phyloP scores from a whole-genome alignment of 1,139 yeast genomes.

The Nakaseomyces bracarensis region DNA sequence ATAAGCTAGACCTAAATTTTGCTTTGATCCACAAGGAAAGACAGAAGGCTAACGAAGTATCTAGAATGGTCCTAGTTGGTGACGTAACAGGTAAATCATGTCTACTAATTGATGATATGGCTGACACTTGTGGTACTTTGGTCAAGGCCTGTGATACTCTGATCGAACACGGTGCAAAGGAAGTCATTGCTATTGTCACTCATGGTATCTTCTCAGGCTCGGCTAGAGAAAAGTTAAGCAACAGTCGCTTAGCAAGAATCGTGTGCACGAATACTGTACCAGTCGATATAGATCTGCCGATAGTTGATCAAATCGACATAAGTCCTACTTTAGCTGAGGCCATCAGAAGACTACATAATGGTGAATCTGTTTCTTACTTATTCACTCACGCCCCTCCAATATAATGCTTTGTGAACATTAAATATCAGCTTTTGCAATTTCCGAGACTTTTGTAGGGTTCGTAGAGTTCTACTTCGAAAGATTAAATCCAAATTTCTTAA shows the following conservation, averaged over 20 bases:
- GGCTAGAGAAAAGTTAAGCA: constrained; percentile 55
- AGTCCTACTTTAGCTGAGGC: constrained; percentile 73
- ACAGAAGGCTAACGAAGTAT: constrained; percentile 70
- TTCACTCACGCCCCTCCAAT: constrained; percentile 42
- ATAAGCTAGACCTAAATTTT: constrained; percentile 64
- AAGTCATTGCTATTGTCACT: constrained; percentile 69
- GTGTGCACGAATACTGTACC: constrained; percentile 77
- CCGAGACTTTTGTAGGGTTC: too few species aligned
- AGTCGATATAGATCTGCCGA: constrained; percentile 50
- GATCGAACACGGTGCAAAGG: constrained; percentile 59
- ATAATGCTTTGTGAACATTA: not conserved
- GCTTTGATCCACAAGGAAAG: constrained; percentile 78
- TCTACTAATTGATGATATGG: constrained; percentile 73
- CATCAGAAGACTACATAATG: constrained; percentile 71
- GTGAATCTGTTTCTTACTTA: constrained; percentile 72
- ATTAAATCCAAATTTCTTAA: too few species aligned
- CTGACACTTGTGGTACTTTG: constrained; percentile 76
- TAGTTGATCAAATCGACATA: constrained; percentile 60
- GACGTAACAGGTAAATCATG: constrained; percentile 66
- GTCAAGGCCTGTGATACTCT: constrained; percentile 57
- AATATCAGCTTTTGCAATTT: too few species aligned
- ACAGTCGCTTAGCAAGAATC: constrained; percentile 51
- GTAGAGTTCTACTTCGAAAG: too few species aligned
- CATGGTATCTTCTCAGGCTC: constrained; percentile 72
- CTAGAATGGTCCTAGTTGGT: constrained; percentile 72